These are phyloP conservation scores for Tillandsia fasciculata DNA, from an alignment of 176 grass and related monocot species.

Conservation along the genomic window DNA sequence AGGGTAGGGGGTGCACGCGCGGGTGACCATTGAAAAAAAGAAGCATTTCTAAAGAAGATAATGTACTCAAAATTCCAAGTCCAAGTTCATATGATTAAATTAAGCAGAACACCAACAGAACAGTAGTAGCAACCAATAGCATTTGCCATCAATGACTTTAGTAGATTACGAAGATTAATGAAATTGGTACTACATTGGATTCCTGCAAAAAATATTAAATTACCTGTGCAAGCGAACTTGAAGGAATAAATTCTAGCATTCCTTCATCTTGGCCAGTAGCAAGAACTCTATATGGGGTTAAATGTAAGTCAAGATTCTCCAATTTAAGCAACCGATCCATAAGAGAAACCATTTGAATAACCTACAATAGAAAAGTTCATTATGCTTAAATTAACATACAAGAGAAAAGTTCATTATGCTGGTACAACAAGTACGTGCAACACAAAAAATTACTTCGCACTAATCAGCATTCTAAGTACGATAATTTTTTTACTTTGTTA, in stretches of 20 bases:
- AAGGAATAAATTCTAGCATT: constrained; percentile 91
- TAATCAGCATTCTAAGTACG: not conserved
- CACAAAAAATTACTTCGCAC: no score
- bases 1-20: no score
- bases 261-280: constrained; percentile 99
- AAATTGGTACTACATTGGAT: no score
- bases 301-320: constrained; percentile 96
- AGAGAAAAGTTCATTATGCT: not conserved
- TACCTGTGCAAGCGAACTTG: constrained; percentile 94
- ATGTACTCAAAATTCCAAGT: no score
- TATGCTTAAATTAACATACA: not conserved
- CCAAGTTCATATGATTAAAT: not conserved
- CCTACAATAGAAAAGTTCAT: constrained; percentile 24
- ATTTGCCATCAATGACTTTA: not conserved
- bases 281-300: constrained; percentile 93
- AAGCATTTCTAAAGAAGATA: no score
- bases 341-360: constrained; percentile 94
- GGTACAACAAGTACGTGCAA: no score
- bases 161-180: not conserved
- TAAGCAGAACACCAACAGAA: not conserved
- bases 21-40: no score
- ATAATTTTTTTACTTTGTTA: no score
- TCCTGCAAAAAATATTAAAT: constrained; percentile 14
- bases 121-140: not conserved
- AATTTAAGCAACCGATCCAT: constrained; percentile 99